phyloP scores from a whole-genome alignment of 495 filamentous ascomycete species.

The Penicillium coprophilum region DNA sequence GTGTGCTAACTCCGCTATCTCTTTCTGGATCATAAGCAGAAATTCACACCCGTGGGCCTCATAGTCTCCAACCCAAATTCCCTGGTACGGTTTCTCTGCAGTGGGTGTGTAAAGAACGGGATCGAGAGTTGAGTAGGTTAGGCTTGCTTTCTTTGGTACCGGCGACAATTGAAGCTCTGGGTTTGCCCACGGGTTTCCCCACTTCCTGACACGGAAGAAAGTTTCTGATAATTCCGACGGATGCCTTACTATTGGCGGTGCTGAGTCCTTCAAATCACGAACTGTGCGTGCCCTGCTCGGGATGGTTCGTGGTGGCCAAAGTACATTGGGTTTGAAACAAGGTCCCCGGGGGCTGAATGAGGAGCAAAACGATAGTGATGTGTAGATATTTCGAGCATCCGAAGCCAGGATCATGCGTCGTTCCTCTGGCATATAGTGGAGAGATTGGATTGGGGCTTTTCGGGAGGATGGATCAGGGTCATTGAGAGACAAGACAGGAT shows the following conservation, averaged over 20 bases:
- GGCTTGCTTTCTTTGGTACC: slow-evolving; percentile 61
- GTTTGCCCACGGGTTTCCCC: slow-evolving; percentile 72
- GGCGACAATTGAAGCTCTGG: slow-evolving; percentile 41
- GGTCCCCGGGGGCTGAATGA: slow-evolving; percentile 24
- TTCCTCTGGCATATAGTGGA: slow-evolving; percentile 27
- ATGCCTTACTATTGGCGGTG: slow-evolving; percentile 34
- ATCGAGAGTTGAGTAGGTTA: slow-evolving; percentile 76
- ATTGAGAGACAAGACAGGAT: slow-evolving; percentile 64
- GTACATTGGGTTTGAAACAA: slow-evolving; percentile 33
- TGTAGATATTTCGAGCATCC: slow-evolving; percentile 46
- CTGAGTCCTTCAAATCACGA: slow-evolving; percentile 31
- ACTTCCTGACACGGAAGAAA: slow-evolving; percentile 71
- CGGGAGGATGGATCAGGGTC: slow-evolving; percentile 26
- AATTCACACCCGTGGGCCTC: slow-evolving; percentile 87
- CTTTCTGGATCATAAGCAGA: slow-evolving; percentile 71
- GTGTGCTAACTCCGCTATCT: slow-evolving; percentile 22
- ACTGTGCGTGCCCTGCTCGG: slow-evolving; percentile 50
- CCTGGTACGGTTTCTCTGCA: slow-evolving; percentile 73
- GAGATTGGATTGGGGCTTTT: slow-evolving; percentile 25
- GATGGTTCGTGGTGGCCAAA: slow-evolving; percentile 77
- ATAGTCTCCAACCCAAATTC: slow-evolving; percentile 92
- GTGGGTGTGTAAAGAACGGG: slow-evolving; percentile 73
- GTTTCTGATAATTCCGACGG: slow-evolving; percentile 57
- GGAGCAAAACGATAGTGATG: slow-evolving; percentile 45
- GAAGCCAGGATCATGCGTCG: slow-evolving; percentile 55